A percentile compares a stretch with the other conserved stretches of the same genome.
Conservation (phyloP, 805 yeast species). For the Schwanniomyces yamadae region DNA sequence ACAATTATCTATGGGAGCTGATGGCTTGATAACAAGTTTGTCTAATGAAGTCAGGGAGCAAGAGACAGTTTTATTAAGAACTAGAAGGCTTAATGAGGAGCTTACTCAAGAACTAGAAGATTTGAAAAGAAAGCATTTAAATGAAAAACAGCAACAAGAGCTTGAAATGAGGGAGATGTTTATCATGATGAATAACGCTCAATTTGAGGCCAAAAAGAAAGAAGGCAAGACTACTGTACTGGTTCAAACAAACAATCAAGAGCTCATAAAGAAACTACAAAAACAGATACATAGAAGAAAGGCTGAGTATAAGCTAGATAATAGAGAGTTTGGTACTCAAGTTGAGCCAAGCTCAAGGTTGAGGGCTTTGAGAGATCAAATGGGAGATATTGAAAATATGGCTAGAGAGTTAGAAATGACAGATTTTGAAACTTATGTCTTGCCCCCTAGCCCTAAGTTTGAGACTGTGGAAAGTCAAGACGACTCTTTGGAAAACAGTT, state of each 20-base stretch:
- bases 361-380: constrained; percentile 71
- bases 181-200: constrained; percentile 55
- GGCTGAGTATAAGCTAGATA: constrained; percentile 47
- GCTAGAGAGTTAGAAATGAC: constrained; percentile 86
- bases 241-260: constrained; percentile 32
- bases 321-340: constrained; percentile 46
- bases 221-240: constrained; percentile 37
- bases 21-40: constrained; percentile 63
- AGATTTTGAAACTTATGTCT: constrained; percentile 56
- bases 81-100: constrained; percentile 61
- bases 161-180: constrained; percentile 73
- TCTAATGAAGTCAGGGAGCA: constrained; percentile 63
- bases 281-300: constrained; percentile 46
- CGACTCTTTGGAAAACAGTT: constrained; percentile 16
- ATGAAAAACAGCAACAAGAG: constrained; percentile 75
- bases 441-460: constrained; percentile 6
- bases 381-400: constrained; percentile 81
- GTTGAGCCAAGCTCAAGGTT: constrained; percentile 78
- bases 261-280: constrained; percentile 42
- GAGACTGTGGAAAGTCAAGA: constrained; percentile 5
- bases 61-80: constrained; percentile 54
- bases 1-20: constrained; percentile 73
- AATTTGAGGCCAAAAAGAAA: constrained; percentile 31
- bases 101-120: constrained; percentile 63
- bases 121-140: constrained; percentile 53